phyloP scores from a whole-genome alignment of 306 rosid species.

The Begonia fuchsioides region DNA sequence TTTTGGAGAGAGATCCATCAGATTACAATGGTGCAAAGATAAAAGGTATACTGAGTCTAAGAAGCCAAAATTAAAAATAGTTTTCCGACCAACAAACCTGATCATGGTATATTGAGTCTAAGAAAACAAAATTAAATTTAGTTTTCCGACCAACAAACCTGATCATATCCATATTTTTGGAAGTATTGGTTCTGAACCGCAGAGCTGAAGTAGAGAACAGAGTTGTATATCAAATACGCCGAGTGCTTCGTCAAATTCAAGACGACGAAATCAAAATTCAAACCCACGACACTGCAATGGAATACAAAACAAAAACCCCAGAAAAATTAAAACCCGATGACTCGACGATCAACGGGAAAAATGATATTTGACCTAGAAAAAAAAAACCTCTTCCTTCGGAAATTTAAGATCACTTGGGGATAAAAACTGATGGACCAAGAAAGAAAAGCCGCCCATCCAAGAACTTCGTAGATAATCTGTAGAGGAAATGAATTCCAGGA shows the following conservation, averaged over 20 bases:
- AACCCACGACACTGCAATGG: slow-evolving; percentile 59
- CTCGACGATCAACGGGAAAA: neutral
- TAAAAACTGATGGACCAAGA: slow-evolving; percentile 68
- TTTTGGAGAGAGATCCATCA: too few species aligned
- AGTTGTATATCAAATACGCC: slow-evolving; percentile 69
- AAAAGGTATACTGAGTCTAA: too few species aligned
- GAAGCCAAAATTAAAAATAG: too few species aligned
- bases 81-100: too few species aligned
- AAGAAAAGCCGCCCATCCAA: slow-evolving; percentile 69
- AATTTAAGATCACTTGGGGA: slow-evolving; percentile 75
- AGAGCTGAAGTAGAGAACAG: slow-evolving; percentile 63
- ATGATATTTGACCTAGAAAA: neutral
- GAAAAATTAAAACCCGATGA: neutral
- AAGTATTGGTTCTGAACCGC: slow-evolving; percentile 51
- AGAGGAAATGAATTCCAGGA: slow-evolving; percentile 67
- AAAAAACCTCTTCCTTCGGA: slow-evolving; percentile 65
- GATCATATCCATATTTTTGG: slow-evolving; percentile 46
- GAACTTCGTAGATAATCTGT: slow-evolving; percentile 39
- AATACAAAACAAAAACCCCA: neutral
- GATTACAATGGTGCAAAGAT: too few species aligned
- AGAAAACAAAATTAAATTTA: neutral
- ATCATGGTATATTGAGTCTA: neutral
- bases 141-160: slow-evolving; percentile 24
- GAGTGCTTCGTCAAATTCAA: slow-evolving; percentile 78
- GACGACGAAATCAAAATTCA: slow-evolving; percentile 74